These are phyloP conservation scores for Chloranthus sessilifolius DNA, from an alignment of 164 flowering plant genomes.

Conservation along the genomic window DNA sequence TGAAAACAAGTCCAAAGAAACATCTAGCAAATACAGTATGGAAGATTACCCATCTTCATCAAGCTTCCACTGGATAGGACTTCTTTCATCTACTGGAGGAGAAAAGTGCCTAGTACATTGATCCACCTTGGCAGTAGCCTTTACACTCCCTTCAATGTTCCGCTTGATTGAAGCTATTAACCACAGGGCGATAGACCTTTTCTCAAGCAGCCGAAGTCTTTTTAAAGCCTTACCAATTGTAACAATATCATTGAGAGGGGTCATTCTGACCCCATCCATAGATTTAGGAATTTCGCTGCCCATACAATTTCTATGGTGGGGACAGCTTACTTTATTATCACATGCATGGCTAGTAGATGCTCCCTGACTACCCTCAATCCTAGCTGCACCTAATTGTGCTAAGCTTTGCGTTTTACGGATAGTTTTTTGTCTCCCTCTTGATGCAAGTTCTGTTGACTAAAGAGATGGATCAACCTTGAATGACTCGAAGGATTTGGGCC, in stretches of 20 bases:
- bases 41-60: constrained; percentile 79
- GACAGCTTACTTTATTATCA: constrained; percentile 71
- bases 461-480: constrained; percentile 64
- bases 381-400: constrained; percentile 78
- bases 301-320: constrained; percentile 58
- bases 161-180: constrained; percentile 51
- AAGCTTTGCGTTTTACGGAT: constrained; percentile 90
- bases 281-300: constrained; percentile 56
- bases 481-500: constrained; percentile 48
- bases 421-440: constrained; percentile 74
- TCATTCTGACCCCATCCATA: constrained; percentile 29
- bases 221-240: constrained; percentile 68
- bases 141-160: constrained; percentile 67
- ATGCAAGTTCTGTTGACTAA: constrained; percentile 54
- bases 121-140: constrained; percentile 39
- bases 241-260: constrained; percentile 39
- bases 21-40: constrained; percentile 76
- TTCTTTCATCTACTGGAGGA: constrained; percentile 45
- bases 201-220: constrained; percentile 56
- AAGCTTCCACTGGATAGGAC: constrained; percentile 65
- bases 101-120: constrained; percentile 44
- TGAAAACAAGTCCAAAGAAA: constrained; percentile 59
- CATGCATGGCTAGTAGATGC: constrained; percentile 97
- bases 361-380: constrained; percentile 98
- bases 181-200: constrained; percentile 61